Evolutionary conservation across 345 rosid genomes (phyloP).

Genomic region (Citrus sinensis): DVS_A1.0 CM039163.1:7811501-7812000

Average conservation of each 20-base stretch:
- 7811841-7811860: conserved; percentile 2
- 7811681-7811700: background rate
- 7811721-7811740: background rate
- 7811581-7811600: background rate
- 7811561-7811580: background rate
- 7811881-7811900: background rate
- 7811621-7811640: background rate
- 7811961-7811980: conserved; percentile 51
- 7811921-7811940: background rate
- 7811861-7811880: background rate
- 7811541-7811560: background rate
- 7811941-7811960: background rate
- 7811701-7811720: background rate
- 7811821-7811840: conserved; percentile 78
- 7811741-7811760: background rate
- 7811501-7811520: background rate
- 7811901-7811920: background rate
- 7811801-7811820: conserved; percentile 69
- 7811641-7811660: background rate
- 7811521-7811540: background rate
- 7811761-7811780: conserved; percentile 6
- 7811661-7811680: background rate
- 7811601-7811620: background rate
- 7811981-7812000: conserved; percentile 84
- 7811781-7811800: conserved; percentile 91